phyloP scores from a whole-genome alignment of 345 rosid species.

The Sisymbrium irio region DNA sequence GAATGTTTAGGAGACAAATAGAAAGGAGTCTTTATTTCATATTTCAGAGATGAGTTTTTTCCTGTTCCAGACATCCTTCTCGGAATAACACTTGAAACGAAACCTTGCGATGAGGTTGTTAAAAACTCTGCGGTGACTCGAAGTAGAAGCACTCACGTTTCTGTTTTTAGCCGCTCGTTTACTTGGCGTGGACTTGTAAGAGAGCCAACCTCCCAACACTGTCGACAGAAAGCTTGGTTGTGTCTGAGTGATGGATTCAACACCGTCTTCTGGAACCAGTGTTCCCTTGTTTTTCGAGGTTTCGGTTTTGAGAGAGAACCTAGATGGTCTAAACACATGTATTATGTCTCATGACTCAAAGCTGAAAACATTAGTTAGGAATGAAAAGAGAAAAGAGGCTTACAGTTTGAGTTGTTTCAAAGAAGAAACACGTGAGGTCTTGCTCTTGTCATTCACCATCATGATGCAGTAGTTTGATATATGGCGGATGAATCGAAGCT shows the following conservation, averaged over 20 bases:
- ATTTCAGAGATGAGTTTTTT: slow-evolving; percentile 33
- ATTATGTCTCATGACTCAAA: background rate
- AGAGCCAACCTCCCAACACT: slow-evolving; percentile 40
- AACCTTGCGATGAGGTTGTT: slow-evolving; percentile 45
- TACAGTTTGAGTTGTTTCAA: slow-evolving; percentile 44
- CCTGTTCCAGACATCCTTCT: slow-evolving; percentile 22
- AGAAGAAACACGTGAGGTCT: slow-evolving; percentile 25
- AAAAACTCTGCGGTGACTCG: slow-evolving; percentile 34
- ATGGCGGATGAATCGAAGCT: slow-evolving; percentile 80
- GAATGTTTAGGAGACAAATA: background rate
- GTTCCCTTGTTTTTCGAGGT: slow-evolving; percentile 6
- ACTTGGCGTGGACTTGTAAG: slow-evolving; percentile 38
- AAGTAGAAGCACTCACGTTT: slow-evolving; percentile 16
- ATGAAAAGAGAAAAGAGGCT: slow-evolving; percentile 21
- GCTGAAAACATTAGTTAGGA: too few species aligned
- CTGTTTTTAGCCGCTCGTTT: slow-evolving; percentile 21
- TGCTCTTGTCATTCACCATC: slow-evolving; percentile 39
- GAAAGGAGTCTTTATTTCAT: background rate
- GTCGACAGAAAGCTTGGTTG: slow-evolving; percentile 34
- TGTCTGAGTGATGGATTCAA: slow-evolving; percentile 18
- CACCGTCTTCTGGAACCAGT: slow-evolving; percentile 21
- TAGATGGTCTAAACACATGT: slow-evolving; percentile 8
- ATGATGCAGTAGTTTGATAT: slow-evolving; percentile 41
- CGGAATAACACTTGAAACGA: slow-evolving; percentile 30
- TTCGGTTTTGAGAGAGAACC: slow-evolving; percentile 25